Evolutionary conservation across 257 asterid genomes (phyloP), one percentile per base, ranked within the genome.

Genomic region (Gentiana dahurica): DNA sequence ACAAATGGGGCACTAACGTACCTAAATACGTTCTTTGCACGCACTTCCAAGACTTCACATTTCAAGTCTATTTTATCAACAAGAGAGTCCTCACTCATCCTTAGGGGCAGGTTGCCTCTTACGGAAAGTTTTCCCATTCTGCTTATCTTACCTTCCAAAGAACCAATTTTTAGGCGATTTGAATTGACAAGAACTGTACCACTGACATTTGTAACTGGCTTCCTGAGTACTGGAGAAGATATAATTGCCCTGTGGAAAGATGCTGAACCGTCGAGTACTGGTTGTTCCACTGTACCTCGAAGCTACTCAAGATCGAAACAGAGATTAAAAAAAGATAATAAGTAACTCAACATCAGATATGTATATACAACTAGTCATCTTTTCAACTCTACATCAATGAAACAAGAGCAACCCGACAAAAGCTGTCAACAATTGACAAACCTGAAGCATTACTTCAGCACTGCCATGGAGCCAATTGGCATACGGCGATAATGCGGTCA

Each of bases 371-470:
- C 9, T 41, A 5, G 46, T 41, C 46, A 7, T 41, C 24, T 41
- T 41, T 10, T 10, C 46, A 41, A 41, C 46, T 10, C 6, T 10
- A 41, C 6, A 4, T 5, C 6, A 39, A 41, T 41, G 8, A 41
- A 41, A 41, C 9, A 41, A 41, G 9, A 5, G 46, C 46, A 37
- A 35, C n/a, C 36, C 34, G 8, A 12, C 12, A 54, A 36, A 49
- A 46, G 49, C 50, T 56, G 38, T 8, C 34, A 50, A 67, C 49
- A 55, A 57, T 11, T 62, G 55, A 75, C 72, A 53, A 64, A 87
- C 98, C 95, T 88, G 97, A 63, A 92, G 95, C 94, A 81, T 72
- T 65, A 92, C 85, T 68, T 92, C 98, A 62, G 98, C 98, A 81
- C 68, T 88, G 59, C 98, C 98, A 24, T 92, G 90, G 61, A 92